These are phyloP conservation scores for Uronychia binucleata DNA, from an alignment of 73 alveolate species.

Conservation along the genomic window DNA sequence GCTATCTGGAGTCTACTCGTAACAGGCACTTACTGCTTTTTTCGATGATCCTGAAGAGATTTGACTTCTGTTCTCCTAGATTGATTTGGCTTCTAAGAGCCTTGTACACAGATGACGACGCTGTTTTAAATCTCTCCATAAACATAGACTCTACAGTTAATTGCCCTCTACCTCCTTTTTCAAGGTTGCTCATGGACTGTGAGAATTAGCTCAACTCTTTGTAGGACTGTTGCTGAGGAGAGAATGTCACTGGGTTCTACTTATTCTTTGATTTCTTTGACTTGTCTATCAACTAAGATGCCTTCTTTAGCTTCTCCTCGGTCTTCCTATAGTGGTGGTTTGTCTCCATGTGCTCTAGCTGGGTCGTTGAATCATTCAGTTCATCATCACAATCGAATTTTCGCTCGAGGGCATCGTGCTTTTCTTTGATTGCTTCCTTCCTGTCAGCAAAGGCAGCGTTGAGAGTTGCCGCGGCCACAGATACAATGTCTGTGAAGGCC, in stretches of 20 bases:
- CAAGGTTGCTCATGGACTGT: background rate
- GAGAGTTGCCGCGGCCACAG: background rate
- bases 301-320: background rate
- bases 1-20: background rate
- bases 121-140: background rate
- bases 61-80: background rate
- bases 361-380: background rate
- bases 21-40: slow-evolving; percentile 1
- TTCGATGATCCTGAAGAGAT: background rate
- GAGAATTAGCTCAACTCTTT: background rate
- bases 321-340: background rate
- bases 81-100: background rate
- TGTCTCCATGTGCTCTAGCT: background rate
- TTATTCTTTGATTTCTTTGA: background rate
- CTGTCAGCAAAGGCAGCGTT: background rate
- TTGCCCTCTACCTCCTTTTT: background rate
- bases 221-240: background rate
- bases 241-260: background rate
- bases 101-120: background rate
- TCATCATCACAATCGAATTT: background rate
- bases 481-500: background rate
- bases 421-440: background rate
- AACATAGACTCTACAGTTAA: background rate
- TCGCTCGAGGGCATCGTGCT: background rate
- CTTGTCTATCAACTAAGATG: background rate